phyloP scores from a whole-genome alignment of 805 yeast genomes.

The Candida mattraensis region DNA sequence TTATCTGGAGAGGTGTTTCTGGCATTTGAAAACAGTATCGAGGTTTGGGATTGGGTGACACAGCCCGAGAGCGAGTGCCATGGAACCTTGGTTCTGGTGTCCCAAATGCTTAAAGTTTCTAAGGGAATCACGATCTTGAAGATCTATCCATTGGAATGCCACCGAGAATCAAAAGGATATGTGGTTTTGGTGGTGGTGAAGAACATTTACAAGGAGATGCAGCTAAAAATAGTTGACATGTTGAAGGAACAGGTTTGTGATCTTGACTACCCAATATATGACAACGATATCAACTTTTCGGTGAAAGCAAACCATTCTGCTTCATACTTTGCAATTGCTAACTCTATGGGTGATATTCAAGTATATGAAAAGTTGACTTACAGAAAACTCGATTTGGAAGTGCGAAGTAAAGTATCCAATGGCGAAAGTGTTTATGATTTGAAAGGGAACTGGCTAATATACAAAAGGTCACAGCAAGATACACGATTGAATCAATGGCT shows the following conservation, averaged over 20 bases:
- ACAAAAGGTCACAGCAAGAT: slow-evolving; percentile 42
- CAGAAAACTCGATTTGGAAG: neutral
- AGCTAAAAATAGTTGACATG: slow-evolving; percentile 12
- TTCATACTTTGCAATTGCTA: slow-evolving; percentile 19
- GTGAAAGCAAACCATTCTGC: slow-evolving; percentile 14
- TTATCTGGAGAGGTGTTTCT: slow-evolving; percentile 38
- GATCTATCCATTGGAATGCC: slow-evolving; percentile 26
- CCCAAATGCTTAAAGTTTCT: slow-evolving; percentile 11
- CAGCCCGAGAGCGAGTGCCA: slow-evolving; percentile 16
- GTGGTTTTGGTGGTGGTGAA: slow-evolving; percentile 17
- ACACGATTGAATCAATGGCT: slow-evolving; percentile 24
- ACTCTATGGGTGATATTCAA: slow-evolving; percentile 17
- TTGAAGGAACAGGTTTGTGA: neutral
- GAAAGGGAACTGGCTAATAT: slow-evolving; percentile 49
- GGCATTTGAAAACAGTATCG: slow-evolving; percentile 29
- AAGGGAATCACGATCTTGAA: slow-evolving; percentile 16
- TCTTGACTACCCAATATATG: slow-evolving; percentile 5
- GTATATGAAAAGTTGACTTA: slow-evolving; percentile 9
- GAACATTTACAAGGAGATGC: slow-evolving; percentile 21
- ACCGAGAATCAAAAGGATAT: slow-evolving; percentile 25
- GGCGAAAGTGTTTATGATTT: slow-evolving; percentile 47
- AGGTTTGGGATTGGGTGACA: slow-evolving; percentile 41
- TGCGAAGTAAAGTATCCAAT: slow-evolving; percentile 28
- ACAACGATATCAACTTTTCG: slow-evolving; percentile 9
- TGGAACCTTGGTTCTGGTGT: slow-evolving; percentile 32